Conservation (phyloP, 2,329 filamentous ascomycete genomes). For the Helminthosporium solani region DNA sequence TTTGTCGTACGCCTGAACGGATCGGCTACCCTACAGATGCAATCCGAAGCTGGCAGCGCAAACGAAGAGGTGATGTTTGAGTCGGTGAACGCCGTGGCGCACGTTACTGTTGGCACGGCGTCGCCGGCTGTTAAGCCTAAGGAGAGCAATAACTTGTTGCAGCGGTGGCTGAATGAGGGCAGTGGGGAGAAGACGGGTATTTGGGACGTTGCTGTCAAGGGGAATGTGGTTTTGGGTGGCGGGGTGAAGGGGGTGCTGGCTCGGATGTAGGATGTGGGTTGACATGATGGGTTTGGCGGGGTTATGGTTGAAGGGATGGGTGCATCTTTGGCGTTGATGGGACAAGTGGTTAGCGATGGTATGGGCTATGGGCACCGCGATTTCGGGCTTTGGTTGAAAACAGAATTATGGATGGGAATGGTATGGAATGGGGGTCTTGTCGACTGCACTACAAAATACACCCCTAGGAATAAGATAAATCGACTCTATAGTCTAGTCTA, state of each 20-base stretch:
- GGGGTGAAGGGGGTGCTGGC: constrained; percentile 50
- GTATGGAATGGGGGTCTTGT: no score
- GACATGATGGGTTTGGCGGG: no score
- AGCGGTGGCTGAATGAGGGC: constrained; percentile 68
- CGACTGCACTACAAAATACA: no score
- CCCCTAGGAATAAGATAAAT: no score
- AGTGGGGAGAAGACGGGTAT: constrained; percentile 55
- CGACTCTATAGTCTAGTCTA: no score
- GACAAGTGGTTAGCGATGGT: no score
- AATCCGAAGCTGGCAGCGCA: constrained; percentile 19
- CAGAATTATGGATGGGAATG: no score
- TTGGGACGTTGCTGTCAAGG: constrained; percentile 55
- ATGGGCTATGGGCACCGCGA: no score
- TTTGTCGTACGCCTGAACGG: constrained; percentile 69
- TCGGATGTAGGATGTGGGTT: constrained; percentile 27
- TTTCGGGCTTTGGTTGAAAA: no score
- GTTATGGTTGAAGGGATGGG: no score
- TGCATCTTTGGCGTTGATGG: no score
- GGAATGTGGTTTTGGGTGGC: constrained; percentile 58
- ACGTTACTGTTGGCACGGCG: constrained; percentile 87
- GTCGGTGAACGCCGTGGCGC: constrained; percentile 75
- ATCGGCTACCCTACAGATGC: constrained; percentile 20
- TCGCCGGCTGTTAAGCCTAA: constrained; percentile 77
- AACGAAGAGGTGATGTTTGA: constrained; percentile 55
- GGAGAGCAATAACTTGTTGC: constrained; percentile 86